These are phyloP conservation scores for Metarhizium anisopliae DNA, from an alignment of 2,329 filamentous ascomycete genomes.

Conservation along the genomic window DNA sequence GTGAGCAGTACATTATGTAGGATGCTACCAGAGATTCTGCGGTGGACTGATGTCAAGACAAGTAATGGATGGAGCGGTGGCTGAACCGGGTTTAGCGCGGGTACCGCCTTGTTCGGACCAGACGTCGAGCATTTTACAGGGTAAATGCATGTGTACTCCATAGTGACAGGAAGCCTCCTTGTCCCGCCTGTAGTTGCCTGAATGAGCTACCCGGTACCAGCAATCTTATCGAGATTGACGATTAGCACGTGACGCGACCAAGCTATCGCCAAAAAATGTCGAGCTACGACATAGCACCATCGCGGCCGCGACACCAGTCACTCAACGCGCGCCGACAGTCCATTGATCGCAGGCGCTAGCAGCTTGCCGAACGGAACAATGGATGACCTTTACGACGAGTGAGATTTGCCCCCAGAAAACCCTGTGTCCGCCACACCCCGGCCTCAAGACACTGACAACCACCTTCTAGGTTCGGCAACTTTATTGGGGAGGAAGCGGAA, in stretches of 20 bases:
- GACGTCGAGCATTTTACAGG: not conserved
- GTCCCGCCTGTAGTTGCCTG: too few species aligned
- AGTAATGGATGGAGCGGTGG: not conserved
- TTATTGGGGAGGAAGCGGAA: constrained; percentile 82
- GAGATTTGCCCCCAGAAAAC: constrained; percentile 15
- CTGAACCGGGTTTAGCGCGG: not conserved
- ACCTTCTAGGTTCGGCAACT: constrained; percentile 78
- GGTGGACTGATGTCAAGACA: not conserved
- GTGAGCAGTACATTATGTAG: not conserved
- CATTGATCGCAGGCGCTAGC: constrained; percentile 9
- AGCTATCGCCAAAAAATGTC: constrained; percentile 12
- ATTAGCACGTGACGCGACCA: constrained; percentile 9
- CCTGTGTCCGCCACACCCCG: not conserved
- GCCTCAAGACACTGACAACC: not conserved
- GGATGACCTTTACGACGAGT: constrained; percentile 98
- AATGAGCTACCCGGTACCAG: too few species aligned
- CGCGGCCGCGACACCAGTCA: not conserved
- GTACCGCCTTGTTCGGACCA: not conserved
- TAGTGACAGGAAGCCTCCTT: too few species aligned
- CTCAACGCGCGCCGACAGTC: constrained; percentile 11
- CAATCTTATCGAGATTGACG: not conserved
- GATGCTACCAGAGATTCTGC: not conserved
- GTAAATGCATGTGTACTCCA: too few species aligned
- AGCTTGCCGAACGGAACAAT: constrained; percentile 36
- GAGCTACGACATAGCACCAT: not conserved